Evolutionary conservation across 345 rosid genomes (phyloP).

Genomic region (Syzygium aqueum): DNA sequence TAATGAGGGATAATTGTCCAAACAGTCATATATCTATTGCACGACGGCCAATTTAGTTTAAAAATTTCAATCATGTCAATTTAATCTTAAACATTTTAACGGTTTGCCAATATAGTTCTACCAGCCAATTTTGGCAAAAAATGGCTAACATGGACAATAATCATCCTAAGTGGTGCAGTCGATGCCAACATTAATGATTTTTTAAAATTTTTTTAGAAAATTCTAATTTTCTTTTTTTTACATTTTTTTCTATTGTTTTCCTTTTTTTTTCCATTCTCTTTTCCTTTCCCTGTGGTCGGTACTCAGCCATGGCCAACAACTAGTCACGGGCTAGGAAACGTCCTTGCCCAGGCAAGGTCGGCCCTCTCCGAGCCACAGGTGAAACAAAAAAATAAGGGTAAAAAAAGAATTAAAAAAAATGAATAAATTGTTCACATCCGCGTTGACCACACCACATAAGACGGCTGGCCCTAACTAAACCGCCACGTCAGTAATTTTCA

Average conservation of each 20-base stretch:
- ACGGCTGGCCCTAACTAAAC: accelerated
- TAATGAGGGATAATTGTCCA: no score
- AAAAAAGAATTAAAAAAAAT: no score
- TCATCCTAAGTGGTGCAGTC: accelerated
- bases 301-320: background rate
- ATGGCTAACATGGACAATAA: accelerated
- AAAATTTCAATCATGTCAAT: no score
- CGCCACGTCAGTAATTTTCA: no score
- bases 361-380: accelerated
- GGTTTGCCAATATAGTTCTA: accelerated
- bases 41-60: accelerated
- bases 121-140: accelerated
- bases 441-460: accelerated
- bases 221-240: no score
- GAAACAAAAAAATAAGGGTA: no score
- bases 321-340: no score
- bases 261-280: background rate
- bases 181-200: no score
- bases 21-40: accelerated
- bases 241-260: background rate
- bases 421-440: accelerated
- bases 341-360: accelerated
- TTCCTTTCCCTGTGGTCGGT: background rate
- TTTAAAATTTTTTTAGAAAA: accelerated
- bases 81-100: no score